Evolutionary conservation across 75 land plant genomes (phyloP).

Genomic region (Selaginella tamariscina): DNA sequence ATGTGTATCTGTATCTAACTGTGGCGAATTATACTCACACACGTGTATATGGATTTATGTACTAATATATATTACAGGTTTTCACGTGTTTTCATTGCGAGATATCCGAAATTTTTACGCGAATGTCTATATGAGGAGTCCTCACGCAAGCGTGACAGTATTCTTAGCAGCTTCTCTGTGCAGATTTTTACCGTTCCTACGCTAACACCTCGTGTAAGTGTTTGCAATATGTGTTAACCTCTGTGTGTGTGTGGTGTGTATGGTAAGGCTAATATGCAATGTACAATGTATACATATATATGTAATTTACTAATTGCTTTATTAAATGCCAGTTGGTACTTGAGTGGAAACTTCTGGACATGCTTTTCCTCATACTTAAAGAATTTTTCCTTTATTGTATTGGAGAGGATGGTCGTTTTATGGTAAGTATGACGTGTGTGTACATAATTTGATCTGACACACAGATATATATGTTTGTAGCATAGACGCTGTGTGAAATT

Average conservation of each 20-base stretch:
- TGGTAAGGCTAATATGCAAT: too few species aligned
- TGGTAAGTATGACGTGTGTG: conserved; percentile 45
- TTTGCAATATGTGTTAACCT: too few species aligned
- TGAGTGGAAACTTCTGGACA: conserved; percentile 51
- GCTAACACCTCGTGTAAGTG: conserved; percentile 50
- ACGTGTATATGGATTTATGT: too few species aligned
- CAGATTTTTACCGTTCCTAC: conserved; percentile 94
- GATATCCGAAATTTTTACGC: conserved; percentile 44
- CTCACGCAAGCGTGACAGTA: conserved; percentile 35
- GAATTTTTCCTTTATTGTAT: conserved; percentile 49
- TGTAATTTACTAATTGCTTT: too few species aligned
- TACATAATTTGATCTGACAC: background rate
- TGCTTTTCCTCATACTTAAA: conserved; percentile 55
- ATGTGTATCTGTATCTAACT: too few species aligned
- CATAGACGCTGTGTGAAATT: background rate
- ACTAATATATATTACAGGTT: too few species aligned
- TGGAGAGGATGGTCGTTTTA: conserved; percentile 55
- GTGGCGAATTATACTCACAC: too few species aligned
- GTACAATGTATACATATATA: too few species aligned
- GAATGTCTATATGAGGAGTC: conserved; percentile 33
- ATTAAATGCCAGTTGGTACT: too few species aligned
- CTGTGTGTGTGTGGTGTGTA: too few species aligned
- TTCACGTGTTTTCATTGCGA: conserved; percentile 47
- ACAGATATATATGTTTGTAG: conserved; percentile 8
- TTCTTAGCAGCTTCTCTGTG: conserved; percentile 68